Evolutionary conservation across 805 yeast genomes (phyloP).

Genomic region (Pichia rugopelliculosa): DNA sequence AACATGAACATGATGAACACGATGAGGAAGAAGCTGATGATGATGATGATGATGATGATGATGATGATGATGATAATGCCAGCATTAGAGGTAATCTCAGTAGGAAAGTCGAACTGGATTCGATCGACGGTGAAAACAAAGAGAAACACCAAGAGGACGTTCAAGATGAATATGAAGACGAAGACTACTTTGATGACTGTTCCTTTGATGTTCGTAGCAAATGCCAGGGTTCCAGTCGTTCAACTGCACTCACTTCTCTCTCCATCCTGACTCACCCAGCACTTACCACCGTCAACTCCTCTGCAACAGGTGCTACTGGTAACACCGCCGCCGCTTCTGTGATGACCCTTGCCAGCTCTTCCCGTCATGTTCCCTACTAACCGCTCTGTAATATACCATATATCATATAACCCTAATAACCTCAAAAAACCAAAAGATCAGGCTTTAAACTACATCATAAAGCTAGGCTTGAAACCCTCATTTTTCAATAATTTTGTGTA

Average conservation of each 20-base stretch:
- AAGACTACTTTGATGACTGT: background rate
- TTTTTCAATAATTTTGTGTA: too few species aligned
- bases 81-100: background rate
- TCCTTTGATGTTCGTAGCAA: constrained; percentile 6
- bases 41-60: background rate
- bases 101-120: background rate
- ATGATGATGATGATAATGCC: background rate
- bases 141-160: background rate
- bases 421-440: too few species aligned
- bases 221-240: constrained; percentile 2
- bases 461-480: too few species aligned
- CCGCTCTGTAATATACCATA: too few species aligned
- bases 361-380: constrained; percentile 6
- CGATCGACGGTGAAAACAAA: background rate
- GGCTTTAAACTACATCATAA: too few species aligned
- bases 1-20: background rate
- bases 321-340: constrained; percentile 5
- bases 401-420: too few species aligned
- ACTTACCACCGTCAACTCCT: constrained; percentile 2
- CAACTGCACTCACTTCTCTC: constrained; percentile 10
- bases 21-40: background rate
- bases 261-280: constrained; percentile 2
- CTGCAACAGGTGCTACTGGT: background rate
- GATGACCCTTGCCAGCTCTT: constrained; percentile 8
- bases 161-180: background rate